Evolutionary conservation across 305 asterid genomes (phyloP).

Genomic region (Striga hermonthica): DNA sequence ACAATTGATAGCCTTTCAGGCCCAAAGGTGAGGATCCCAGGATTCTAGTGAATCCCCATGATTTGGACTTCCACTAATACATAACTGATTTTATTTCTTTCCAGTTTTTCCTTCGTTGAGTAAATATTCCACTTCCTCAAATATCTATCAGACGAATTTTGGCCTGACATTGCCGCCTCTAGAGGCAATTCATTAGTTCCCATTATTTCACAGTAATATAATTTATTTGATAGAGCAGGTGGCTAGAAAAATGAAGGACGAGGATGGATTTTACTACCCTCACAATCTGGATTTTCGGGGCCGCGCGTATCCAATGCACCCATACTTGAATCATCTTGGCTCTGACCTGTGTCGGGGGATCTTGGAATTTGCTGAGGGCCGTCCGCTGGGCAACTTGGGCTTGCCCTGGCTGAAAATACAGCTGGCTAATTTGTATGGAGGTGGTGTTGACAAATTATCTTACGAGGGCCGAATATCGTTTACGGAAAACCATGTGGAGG

Average conservation of each 20-base stretch:
- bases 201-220: constrained; percentile 10
- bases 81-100: no score
- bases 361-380: constrained; percentile 91
- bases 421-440: constrained; percentile 78
- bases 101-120: no score
- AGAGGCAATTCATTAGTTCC: constrained; percentile 1
- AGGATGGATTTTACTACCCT: constrained; percentile 92
- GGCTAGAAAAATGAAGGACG: constrained; percentile 94
- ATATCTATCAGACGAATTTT: neutral
- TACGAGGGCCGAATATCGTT: constrained; percentile 76
- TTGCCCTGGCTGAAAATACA: constrained; percentile 84
- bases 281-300: constrained; percentile 97
- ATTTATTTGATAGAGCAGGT: constrained; percentile 60
- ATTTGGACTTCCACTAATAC: no score
- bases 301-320: constrained; percentile 99
- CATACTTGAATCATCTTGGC: constrained; percentile 93
- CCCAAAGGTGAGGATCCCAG: no score
- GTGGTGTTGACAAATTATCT: constrained; percentile 92
- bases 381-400: constrained; percentile 89
- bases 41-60: no score
- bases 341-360: constrained; percentile 94
- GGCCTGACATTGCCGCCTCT: neutral
- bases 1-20: no score
- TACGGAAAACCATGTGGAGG: constrained; percentile 77
- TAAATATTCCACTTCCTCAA: neutral